These are phyloP conservation scores for Murraya paniculata DNA, from an alignment of 345 rosid species.

Conservation along the genomic window DNA sequence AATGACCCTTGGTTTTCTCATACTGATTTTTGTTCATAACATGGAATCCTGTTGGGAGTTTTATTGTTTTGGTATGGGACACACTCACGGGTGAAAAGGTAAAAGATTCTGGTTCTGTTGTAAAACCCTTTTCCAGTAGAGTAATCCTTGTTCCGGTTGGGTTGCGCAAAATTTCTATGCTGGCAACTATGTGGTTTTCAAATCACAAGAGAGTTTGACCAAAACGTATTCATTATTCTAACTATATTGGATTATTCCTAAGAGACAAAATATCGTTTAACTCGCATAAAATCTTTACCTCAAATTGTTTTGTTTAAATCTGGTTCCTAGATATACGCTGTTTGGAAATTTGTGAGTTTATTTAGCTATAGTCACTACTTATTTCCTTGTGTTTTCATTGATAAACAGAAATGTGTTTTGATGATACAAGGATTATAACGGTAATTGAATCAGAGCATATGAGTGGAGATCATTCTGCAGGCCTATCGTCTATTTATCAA, in stretches of 20 bases:
- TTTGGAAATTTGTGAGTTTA: neutral
- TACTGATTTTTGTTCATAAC: neutral
- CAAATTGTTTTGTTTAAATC: neutral
- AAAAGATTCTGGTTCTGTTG: neutral
- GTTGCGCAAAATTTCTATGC: neutral
- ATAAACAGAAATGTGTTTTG: neutral
- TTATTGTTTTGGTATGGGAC: neutral
- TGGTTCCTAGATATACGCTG: neutral
- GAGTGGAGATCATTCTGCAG: neutral
- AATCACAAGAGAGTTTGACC: neutral
- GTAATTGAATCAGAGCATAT: neutral
- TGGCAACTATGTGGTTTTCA: neutral
- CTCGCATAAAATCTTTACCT: neutral
- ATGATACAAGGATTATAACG: neutral
- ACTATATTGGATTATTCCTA: neutral
- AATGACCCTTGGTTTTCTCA: neutral
- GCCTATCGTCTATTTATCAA: neutral
- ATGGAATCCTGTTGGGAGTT: neutral
- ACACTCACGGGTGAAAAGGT: neutral
- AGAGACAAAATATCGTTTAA: neutral
- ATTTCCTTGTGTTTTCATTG: neutral
- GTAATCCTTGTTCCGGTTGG: neutral
- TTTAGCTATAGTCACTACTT: neutral
- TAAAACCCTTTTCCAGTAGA: neutral
- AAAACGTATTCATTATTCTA: neutral